Base-by-base conservation (phyloP, 1,284 basidiomycete genomes). In the Xerocomus minutiporus region DNA sequence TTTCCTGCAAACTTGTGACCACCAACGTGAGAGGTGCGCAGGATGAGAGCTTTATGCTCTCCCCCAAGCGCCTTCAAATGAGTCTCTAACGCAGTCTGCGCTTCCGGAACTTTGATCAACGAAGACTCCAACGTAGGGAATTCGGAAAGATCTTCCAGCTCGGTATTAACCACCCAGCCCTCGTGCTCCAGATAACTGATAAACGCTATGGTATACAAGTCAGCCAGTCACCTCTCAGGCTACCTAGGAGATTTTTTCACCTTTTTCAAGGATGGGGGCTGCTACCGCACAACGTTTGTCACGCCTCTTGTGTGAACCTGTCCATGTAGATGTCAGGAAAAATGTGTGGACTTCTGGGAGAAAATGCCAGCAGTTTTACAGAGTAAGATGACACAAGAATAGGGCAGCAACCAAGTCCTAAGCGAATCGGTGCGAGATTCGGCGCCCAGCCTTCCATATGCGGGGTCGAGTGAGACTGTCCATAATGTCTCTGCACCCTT, bases 1-100 rank as follows among this genome's bases (percentile, higher is more conserved):
- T 96, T 95, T 26, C 95, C 95, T 17, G 91, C 87, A 67, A 87
- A 97, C 59, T 87, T 86, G 74, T 97, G 94, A 1, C 93, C 93
- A 44, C 93, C 93, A 44, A 93, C 78, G 71, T 97, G 95, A 28
- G 90, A 94, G 57, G 85, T 88, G 64, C 82, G 84, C 63, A 97
- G 75, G 54, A 97, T 84, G 43, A 95, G 85, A 8, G 85, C 91
- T 55, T 73, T 75, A 64, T 71, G 79, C 55, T 72, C 75, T 34
- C 71, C 71, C 29, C 77, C 73, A 39, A 81, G 77, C 35, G 71
- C 75, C 59, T 78, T 77, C 20, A 89, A 72, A 57, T 77, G 76
- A 15, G 71, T 64, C 32, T 73, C 62, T 47, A 85, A 74, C 48
- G 66, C 53, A 31, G 39, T 51, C 46, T 63, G 61, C 43, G 58